These are phyloP conservation scores for Citrullus mucosospermus DNA, from an alignment of 306 rosid genomes.

Conservation along the genomic window DNA sequence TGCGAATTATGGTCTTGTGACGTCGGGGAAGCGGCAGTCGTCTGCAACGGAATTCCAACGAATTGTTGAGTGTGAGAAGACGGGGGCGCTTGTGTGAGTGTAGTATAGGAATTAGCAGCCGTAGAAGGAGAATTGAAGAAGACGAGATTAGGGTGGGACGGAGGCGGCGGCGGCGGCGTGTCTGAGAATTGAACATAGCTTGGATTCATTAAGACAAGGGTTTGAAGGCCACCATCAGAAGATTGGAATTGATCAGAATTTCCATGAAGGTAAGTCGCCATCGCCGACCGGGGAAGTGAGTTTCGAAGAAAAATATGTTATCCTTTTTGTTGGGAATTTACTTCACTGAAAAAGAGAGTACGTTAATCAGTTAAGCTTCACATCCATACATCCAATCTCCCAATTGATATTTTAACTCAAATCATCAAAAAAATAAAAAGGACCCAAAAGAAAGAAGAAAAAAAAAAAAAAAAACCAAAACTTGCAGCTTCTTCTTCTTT, in stretches of 20 bases:
- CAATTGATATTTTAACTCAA: neutral
- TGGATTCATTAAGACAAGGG: conserved; percentile 84
- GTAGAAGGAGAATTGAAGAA: conserved; percentile 44
- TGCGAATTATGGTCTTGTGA: conserved; percentile 40
- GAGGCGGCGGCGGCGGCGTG: conserved; percentile 36
- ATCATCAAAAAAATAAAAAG: neutral
- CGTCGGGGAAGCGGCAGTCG: neutral
- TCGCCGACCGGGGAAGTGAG: conserved; percentile 8
- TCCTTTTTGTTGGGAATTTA: conserved; percentile 15
- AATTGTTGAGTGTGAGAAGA: conserved; percentile 56
- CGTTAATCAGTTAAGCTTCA: conserved; percentile 19
- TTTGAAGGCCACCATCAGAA: conserved; percentile 68
- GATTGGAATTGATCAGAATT: conserved; percentile 66
- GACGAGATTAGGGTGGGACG: conserved; percentile 28
- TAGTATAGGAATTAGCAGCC: conserved; percentile 11
- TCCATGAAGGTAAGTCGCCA: conserved; percentile 88
- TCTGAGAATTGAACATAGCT: conserved; percentile 71
- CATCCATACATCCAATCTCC: conserved; percentile 12
- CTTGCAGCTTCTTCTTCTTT: neutral
- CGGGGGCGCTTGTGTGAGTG: conserved; percentile 22
- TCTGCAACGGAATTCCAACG: conserved; percentile 46
- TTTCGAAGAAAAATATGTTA: conserved; percentile 14
- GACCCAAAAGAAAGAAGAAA: neutral
- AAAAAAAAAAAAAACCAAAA: neutral
- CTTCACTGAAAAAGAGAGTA: conserved; percentile 25